phyloP scores from a whole-genome alignment of 257 asterid species.

The Solanum chiquidenum region DNA sequence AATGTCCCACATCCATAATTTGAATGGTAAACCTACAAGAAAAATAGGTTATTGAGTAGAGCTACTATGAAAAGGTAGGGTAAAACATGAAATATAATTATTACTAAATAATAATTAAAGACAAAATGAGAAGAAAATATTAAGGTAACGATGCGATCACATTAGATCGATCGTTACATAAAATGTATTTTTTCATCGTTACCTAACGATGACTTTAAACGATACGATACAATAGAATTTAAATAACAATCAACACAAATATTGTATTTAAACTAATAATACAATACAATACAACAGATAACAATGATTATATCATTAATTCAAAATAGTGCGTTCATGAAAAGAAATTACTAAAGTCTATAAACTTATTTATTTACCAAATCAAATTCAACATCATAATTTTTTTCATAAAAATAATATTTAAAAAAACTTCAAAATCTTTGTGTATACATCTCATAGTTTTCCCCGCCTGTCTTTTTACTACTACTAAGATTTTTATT shows the following conservation, averaged over 20 bases:
- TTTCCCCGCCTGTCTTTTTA: background rate
- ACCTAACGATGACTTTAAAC: too few species aligned
- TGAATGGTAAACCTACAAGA: background rate
- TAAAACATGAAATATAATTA: too few species aligned
- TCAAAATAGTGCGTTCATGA: background rate
- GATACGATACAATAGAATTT: too few species aligned
- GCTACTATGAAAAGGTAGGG: background rate
- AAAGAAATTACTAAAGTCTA: background rate
- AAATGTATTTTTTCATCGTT: too few species aligned
- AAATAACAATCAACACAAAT: too few species aligned
- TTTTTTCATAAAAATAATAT: background rate
- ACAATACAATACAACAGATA: too few species aligned
- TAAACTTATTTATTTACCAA: background rate
- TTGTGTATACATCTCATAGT: background rate
- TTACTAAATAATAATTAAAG: too few species aligned
- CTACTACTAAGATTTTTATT: background rate
- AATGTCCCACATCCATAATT: background rate
- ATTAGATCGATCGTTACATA: background rate
- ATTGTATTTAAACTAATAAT: too few species aligned
- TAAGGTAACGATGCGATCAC: background rate
- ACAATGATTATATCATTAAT: background rate
- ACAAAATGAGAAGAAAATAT: background rate
- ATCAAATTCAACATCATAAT: background rate
- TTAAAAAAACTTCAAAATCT: too few species aligned
- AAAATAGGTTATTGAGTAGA: background rate